Evolutionary conservation across 371 early-diverging fungal genomes (phyloP).

Genomic region (Mortierella sp.): DNA sequence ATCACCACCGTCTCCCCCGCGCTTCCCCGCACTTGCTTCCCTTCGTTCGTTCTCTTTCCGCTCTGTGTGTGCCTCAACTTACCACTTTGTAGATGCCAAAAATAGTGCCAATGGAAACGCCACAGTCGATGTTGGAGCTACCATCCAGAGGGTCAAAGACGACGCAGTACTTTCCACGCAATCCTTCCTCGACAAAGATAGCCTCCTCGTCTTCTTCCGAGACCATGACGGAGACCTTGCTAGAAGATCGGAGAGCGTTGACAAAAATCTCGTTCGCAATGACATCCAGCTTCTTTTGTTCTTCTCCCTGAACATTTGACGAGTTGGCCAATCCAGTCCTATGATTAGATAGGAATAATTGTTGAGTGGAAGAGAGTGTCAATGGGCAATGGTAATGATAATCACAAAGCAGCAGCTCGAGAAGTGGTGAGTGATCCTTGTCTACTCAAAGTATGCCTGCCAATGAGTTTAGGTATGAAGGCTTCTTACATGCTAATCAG

Average conservation of each 20-base stretch:
- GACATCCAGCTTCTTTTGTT: conserved; percentile 96
- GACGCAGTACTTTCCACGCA: conserved; percentile 93
- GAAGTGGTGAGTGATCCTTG: too few relatives aligned
- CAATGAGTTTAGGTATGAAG: too few relatives aligned
- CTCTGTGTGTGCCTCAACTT: conserved; percentile 42
- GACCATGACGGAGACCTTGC: conserved; percentile 91
- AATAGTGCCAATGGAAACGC: conserved; percentile 98
- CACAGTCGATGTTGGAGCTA: conserved; percentile 97
- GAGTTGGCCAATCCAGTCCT: conserved; percentile 90
- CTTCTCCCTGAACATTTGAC: conserved; percentile 95
- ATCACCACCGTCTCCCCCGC: too few relatives aligned
- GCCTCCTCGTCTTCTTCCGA: conserved; percentile 97
- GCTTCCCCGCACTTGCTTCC: neutral
- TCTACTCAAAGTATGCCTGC: too few relatives aligned
- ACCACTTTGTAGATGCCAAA: conserved; percentile 96
- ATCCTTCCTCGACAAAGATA: conserved; percentile 81
- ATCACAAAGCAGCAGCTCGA: neutral
- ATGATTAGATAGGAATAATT: neutral
- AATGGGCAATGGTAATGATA: conserved; percentile 1
- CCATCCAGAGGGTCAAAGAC: conserved; percentile 98
- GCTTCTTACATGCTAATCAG: conserved; percentile 89
- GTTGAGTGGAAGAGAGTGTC: neutral
- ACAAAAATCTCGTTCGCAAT: conserved; percentile 98
- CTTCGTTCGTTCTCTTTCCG: neutral
- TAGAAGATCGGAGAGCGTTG: conserved; percentile 91